Evolutionary conservation across 2,329 filamentous ascomycete genomes (phyloP).

Genomic region (Tothia fuscella): DNA sequence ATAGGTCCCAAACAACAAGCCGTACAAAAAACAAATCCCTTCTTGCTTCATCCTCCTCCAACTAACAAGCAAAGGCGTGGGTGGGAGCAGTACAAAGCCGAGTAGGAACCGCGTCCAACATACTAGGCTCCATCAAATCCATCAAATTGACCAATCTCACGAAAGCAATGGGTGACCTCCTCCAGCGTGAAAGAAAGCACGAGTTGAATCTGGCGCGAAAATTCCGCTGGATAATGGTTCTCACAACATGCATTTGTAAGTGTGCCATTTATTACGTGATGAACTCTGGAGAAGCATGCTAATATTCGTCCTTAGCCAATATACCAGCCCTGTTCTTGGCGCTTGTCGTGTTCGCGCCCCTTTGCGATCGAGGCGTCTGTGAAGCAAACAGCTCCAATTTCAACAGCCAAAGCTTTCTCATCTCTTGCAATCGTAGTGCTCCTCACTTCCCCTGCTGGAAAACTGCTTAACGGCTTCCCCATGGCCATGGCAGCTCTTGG

Average conservation of each 20-base stretch:
- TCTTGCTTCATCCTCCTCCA: background rate
- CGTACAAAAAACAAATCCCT: no score
- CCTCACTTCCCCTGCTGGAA: background rate
- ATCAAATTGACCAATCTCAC: constrained; percentile 6
- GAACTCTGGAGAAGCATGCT: background rate
- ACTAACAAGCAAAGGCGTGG: background rate
- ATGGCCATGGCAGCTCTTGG: background rate
- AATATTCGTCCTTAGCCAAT: background rate
- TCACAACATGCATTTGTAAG: constrained; percentile 6
- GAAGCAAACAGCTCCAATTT: background rate
- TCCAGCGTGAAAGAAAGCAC: background rate
- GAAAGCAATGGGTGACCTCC: constrained; percentile 3
- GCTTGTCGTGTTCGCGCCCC: constrained; percentile 3
- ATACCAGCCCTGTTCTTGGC: background rate
- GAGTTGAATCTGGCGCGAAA: constrained; percentile 6
- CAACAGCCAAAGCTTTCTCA: constrained; percentile 5
- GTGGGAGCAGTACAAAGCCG: background rate
- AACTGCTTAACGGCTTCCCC: constrained; percentile 1
- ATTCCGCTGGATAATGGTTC: constrained; percentile 7
- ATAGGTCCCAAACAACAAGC: constrained; percentile 6
- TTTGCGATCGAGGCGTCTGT: constrained; percentile 5
- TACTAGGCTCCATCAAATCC: constrained; percentile 2
- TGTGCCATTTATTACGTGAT: background rate
- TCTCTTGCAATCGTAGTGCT: background rate
- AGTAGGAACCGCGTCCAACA: background rate